Evolutionary conservation across 2,329 filamentous ascomycete genomes (phyloP), one percentile per base, ranked within the genome.

Genomic region (Purpureocillium lavendulum): DNA sequence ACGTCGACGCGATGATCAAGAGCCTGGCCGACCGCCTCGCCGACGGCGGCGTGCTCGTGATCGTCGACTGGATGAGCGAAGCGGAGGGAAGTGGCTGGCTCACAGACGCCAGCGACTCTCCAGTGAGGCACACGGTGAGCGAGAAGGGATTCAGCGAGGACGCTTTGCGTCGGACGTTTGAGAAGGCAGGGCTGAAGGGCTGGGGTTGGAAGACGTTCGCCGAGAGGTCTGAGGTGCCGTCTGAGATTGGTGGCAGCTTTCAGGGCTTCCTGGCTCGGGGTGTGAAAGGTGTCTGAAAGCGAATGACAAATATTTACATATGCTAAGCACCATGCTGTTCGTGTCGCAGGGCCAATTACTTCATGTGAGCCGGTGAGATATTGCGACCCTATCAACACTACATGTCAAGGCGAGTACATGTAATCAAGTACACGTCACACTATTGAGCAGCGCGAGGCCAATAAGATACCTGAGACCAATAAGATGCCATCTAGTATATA

Each of bases 11-110:
- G 2, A 57, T 61, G 51, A 39, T 63, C 3, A 14, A 33, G 1
- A 49, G 47, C 7, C 53, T 64, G 2, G 44, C 53, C 1, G 48
- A 51, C 15, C 42, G 57, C 4, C 44, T 64, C 3, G 41, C 41
- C 9, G 47, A 49, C 1, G 58, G 56, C 1, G 61, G 61, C 4
- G 44, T 54, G 0, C 34, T 64, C 9, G 44, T 62, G 21, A 50
- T 62, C 4, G 40, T 63, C 2, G 61, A 64, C 40, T 58, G 57
- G 53, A 47, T 55, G 11, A 34, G 39, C 1, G 31, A 34, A 1
- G 21, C 10, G 21, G 21, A 26, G 10, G 21, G 10, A 26, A 26
- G 5, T 26, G 5, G 21, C 10, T 6, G 21, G 21, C 21, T 5
- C 6, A 26, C 21, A 26, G 21, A 10, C 6, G 10, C 21, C 6